These are phyloP conservation scores for Cucurbita pepo DNA, from an alignment of 306 rosid genomes.

Conservation along the genomic window DNA sequence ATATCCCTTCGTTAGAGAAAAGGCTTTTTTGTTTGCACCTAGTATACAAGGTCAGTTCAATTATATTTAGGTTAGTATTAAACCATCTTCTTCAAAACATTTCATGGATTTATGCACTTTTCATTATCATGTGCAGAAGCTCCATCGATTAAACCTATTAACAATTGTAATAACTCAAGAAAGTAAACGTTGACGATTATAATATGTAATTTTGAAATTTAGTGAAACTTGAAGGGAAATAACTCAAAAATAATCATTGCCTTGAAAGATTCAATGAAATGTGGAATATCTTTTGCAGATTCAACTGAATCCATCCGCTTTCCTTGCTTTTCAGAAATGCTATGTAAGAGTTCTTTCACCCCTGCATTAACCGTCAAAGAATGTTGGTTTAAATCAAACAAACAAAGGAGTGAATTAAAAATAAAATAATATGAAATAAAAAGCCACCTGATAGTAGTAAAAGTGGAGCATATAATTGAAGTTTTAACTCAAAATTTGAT, in stretches of 20 bases:
- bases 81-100: background rate
- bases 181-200: background rate
- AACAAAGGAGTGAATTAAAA: background rate
- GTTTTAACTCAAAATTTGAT: background rate
- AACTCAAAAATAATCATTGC: slow-evolving; percentile 25
- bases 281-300: slow-evolving; percentile 66
- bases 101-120: background rate
- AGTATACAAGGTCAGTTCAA: background rate
- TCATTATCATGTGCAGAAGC: background rate
- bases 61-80: background rate
- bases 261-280: slow-evolving; percentile 62
- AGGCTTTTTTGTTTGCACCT: background rate
- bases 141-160: background rate
- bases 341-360: slow-evolving; percentile 76
- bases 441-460: background rate
- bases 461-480: background rate
- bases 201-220: background rate
- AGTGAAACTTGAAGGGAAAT: background rate
- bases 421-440: background rate
- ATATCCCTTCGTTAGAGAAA: background rate
- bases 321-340: slow-evolving; percentile 87
- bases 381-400: background rate
- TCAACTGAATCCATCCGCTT: slow-evolving; percentile 60
- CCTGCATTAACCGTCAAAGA: slow-evolving; percentile 22
- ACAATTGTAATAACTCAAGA: background rate